A percentile compares a stretch with the other conserved stretches of the same genome.
phyloP scores from a whole-genome alignment of 805 yeast species.

The Metschnikowia santaceciliae region DNA sequence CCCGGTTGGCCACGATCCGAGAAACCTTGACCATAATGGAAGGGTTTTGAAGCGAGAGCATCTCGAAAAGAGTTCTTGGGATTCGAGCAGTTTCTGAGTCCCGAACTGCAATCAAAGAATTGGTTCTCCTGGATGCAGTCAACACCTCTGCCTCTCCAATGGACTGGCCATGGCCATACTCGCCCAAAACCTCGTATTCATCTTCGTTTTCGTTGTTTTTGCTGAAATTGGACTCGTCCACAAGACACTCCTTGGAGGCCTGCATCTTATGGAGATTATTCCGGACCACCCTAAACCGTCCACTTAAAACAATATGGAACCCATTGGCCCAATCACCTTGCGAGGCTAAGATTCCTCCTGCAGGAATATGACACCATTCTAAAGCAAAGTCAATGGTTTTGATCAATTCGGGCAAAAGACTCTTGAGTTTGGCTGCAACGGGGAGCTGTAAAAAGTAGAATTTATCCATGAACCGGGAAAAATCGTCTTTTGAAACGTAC shows the following conservation, averaged over 20 bases:
- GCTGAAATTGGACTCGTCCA: slow-evolving; percentile 20
- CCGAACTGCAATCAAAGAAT: slow-evolving; percentile 77
- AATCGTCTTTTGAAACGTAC: slow-evolving; percentile 55
- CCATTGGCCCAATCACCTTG: slow-evolving; percentile 91
- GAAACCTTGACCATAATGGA: slow-evolving; percentile 88
- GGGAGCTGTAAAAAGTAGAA: slow-evolving; percentile 73
- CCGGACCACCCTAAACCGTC: slow-evolving; percentile 68
- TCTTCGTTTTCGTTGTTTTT: slow-evolving; percentile 14
- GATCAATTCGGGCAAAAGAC: slow-evolving; percentile 62
- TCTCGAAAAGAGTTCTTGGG: slow-evolving; percentile 85
- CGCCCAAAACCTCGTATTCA: slow-evolving; percentile 50
- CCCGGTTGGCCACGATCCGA: slow-evolving; percentile 72
- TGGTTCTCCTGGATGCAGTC: slow-evolving; percentile 67
- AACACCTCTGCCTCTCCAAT: slow-evolving; percentile 94
- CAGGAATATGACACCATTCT: slow-evolving; percentile 91
- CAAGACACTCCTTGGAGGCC: slow-evolving; percentile 7
- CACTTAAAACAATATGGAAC: slow-evolving; percentile 83
- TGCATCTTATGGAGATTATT: slow-evolving; percentile 16
- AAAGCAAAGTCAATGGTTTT: slow-evolving; percentile 82
- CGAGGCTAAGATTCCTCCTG: slow-evolving; percentile 74
- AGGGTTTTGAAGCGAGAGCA: slow-evolving; percentile 79
- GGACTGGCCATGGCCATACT: slow-evolving; percentile 91
- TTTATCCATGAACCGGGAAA: slow-evolving; percentile 67
- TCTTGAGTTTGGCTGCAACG: slow-evolving; percentile 68
- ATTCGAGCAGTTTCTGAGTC: slow-evolving; percentile 93